Evolutionary conservation across 768 basidiomycete species (phyloP), one percentile per base, ranked within the genome.

Genomic region (Tremella fuciformis): DNA sequence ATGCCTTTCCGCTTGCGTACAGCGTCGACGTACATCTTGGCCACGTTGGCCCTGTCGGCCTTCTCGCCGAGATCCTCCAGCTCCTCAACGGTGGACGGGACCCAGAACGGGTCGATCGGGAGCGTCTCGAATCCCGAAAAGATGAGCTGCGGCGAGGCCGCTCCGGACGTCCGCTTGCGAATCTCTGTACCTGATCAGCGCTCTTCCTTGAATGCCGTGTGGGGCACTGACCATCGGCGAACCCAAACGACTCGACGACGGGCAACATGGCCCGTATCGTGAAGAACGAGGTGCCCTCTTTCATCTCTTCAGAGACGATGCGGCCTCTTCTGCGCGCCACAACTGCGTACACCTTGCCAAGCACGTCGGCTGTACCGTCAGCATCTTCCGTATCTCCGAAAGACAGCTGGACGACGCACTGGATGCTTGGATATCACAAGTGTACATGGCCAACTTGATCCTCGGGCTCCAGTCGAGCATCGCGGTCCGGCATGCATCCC

Each of bases 291-390:
- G 92, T 96, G 0, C 96, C 92, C 74, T 98, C 93, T 74, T 92
- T 97, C 92, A 98, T 94, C 76, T 98, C 96, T 72, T 98, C 96
- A 13, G 92, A 88, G 2, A 97, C 84, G 60, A 99, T 94, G 48
- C 88, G 82, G 1, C 96, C 96, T 51, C 91, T 84, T 63, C 94
- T 85, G 75, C 86, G 86, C 0, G 94, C 86, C 3, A 98, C 89
- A 18, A 98, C 96, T 8, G 85, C 93, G 68, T 98, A 98, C 1
- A 98, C 92, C 75, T 94, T 98, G 1, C 96, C 96, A 51, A 99
- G 82, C 0, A 98, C 96, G 62, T 99, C 96, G 72, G 91, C 93
- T 93, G 37, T 11, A 18, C 13, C 22, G 37, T 44, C 46, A 53
- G 42, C 51, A 15, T 15, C 18, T 38, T 16, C 8, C 16, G 19